Base-by-base conservation (phyloP, 1,284 basidiomycete species). In the Austropuccinia psidii region DNA sequence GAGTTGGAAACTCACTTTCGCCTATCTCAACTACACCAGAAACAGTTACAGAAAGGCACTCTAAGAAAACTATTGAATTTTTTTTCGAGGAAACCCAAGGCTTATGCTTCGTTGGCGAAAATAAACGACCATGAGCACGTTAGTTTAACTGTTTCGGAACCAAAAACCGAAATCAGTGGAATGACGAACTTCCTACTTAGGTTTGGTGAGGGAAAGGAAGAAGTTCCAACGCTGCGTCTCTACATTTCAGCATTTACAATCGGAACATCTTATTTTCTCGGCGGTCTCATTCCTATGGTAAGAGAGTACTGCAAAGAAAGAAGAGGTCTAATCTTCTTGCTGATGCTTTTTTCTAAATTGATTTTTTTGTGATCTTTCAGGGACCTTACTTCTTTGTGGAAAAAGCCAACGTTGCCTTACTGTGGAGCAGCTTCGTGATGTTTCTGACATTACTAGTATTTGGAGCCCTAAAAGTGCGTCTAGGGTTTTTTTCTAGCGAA, bases 181-280 rank as follows among this genome's bases (percentile, higher is more conserved):
- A 81, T 96, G 64, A 93, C 93, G 0, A 87, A 91, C 1, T 97
- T 97, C 83, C 82, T 96, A 78, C 85, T 96, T 77, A 94, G 92
- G 82, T 96, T 96, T 78, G 92, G 93, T 37, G 89, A 91, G 80
- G 90, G 91, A 27, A 81, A 95, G 76, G 91, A 94, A 84, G 93
- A 96, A 82, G 86, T 91, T 39, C 89, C 90, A 0, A 85, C 85
- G 84, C 77, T 83, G 83, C 78, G 85, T 33, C 78, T 85, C 74
- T 96, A 92, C 82, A 85, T 89, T 58, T 94, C 91, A 1, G 93
- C 94, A 0, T 85, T 95, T 77, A 97, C 93, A 0, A 96, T 97
- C 79, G 93, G 93, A 68, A 85, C 89, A 79, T 89, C 90, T 2
- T 89, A 90, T 84, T 84, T 93, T 78, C 55, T 94, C 73, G 93